Evolutionary conservation across 169 alveolate genomes (phyloP).

Genomic region (Theileria orientalis): DNA sequence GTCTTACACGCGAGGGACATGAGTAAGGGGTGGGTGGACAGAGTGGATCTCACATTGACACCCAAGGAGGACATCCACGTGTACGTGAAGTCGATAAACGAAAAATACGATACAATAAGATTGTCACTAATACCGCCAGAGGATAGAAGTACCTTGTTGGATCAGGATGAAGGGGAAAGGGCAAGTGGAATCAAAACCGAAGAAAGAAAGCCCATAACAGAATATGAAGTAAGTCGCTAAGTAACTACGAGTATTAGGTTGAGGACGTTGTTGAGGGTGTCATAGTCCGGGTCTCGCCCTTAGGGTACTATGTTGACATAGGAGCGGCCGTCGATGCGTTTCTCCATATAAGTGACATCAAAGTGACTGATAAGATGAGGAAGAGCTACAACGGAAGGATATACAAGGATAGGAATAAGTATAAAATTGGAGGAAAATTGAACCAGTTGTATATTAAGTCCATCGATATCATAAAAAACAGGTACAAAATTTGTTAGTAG

Average conservation of each 20-base stretch:
- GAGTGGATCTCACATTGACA: slow-evolving; percentile 41
- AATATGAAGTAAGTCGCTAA: not conserved
- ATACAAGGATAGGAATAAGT: not conserved
- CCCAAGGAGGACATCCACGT: slow-evolving; percentile 48
- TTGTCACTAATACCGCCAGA: slow-evolving; percentile 24
- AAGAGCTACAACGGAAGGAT: slow-evolving; percentile 19
- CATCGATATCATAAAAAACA: slow-evolving; percentile 45
- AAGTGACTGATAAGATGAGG: slow-evolving; percentile 33
- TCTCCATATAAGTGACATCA: slow-evolving; percentile 51
- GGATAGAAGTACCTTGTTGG: slow-evolving; percentile 6
- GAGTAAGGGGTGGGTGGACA: slow-evolving; percentile 63
- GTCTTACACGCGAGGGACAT: slow-evolving; percentile 62
- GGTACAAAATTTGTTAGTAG: no score
- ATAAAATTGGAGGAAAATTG: slow-evolving; percentile 32
- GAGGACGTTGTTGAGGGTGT: slow-evolving; percentile 52
- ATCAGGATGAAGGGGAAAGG: slow-evolving; percentile 5
- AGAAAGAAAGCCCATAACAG: slow-evolving; percentile 5
- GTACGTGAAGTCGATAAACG: slow-evolving; percentile 39
- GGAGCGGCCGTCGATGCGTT: slow-evolving; percentile 67
- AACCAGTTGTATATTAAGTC: slow-evolving; percentile 36
- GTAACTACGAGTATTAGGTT: slow-evolving; percentile 19
- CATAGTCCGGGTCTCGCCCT: slow-evolving; percentile 36
- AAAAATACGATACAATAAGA: slow-evolving; percentile 21
- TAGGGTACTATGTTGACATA: slow-evolving; percentile 55
- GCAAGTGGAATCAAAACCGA: not conserved